These are phyloP conservation scores for Taiozyma sp. DNA, from an alignment of 1,139 yeast species.

Conservation along the genomic window DNA sequence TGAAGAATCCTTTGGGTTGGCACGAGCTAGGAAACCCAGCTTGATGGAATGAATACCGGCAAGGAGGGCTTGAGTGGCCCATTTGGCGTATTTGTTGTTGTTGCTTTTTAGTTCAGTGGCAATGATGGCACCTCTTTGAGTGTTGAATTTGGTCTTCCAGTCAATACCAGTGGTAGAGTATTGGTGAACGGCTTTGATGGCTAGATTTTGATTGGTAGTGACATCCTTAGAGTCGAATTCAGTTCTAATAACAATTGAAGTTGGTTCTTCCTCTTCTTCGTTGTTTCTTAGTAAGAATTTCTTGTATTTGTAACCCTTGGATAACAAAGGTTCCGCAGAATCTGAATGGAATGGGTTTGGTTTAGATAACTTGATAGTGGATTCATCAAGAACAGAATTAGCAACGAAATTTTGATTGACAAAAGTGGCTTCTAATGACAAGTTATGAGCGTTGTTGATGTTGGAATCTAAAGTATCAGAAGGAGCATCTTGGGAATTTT, in stretches of 20 bases:
- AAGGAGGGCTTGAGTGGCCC: conserved; percentile 54
- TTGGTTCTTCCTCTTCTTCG: conserved; percentile 35
- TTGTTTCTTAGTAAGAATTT: conserved; percentile 37
- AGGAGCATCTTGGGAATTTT: conserved; percentile 49
- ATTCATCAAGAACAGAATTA: conserved; percentile 37
- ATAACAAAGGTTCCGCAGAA: conserved; percentile 36
- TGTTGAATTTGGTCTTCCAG: conserved; percentile 52
- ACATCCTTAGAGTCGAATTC: conserved; percentile 44
- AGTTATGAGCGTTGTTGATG: conserved; percentile 46
- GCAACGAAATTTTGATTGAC: conserved; percentile 52
- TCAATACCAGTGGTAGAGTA: conserved; percentile 44
- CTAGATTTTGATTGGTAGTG: conserved; percentile 26
- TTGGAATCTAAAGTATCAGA: conserved; percentile 41
- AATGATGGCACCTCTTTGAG: conserved; percentile 60
- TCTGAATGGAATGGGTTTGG: conserved; percentile 46
- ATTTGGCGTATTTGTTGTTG: conserved; percentile 53
- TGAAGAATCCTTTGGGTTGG: conserved; percentile 45
- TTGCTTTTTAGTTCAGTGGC: conserved; percentile 63
- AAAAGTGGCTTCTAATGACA: conserved; percentile 51
- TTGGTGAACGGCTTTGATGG: conserved; percentile 56
- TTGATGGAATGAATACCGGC: conserved; percentile 50
- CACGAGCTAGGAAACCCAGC: conserved; percentile 57
- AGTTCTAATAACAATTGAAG: conserved; percentile 46
- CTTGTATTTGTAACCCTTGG: conserved; percentile 52
- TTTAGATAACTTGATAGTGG: conserved; percentile 29